These are phyloP conservation scores for Lophium mytilinum DNA, from an alignment of 495 filamentous ascomycete species.

Conservation along the genomic window DNA sequence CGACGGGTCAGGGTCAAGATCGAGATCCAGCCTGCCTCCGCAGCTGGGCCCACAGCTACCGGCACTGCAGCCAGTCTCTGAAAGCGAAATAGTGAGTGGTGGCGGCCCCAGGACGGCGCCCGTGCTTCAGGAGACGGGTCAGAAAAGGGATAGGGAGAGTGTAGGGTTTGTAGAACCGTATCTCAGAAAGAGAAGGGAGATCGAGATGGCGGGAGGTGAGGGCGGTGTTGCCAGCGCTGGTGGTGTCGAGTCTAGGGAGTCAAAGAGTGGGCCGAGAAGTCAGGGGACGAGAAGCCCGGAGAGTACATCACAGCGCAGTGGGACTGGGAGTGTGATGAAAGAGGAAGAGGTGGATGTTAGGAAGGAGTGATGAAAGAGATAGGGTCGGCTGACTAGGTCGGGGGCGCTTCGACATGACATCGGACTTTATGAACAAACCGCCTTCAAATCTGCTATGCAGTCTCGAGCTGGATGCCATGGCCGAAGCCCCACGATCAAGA, in stretches of 20 bases:
- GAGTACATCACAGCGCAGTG: constrained; percentile 17
- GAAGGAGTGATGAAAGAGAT: neutral
- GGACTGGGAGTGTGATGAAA: constrained; percentile 11
- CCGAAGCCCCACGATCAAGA: too few relatives aligned
- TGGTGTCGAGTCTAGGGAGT: neutral
- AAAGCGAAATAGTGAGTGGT: constrained; percentile 11
- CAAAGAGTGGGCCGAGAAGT: neutral
- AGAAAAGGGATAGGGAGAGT: constrained; percentile 19
- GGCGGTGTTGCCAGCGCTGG: neutral
- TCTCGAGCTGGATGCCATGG: too few relatives aligned
- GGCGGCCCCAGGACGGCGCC: constrained; percentile 2
- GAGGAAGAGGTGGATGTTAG: constrained; percentile 10
- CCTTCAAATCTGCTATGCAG: too few relatives aligned
- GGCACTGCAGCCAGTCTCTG: constrained; percentile 15
- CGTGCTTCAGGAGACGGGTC: constrained; percentile 2
- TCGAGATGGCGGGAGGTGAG: neutral
- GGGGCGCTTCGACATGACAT: neutral
- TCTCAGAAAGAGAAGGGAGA: constrained; percentile 16
- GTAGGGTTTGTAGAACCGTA: constrained; percentile 15
- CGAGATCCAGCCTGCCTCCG: constrained; percentile 22
- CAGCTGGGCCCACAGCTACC: constrained; percentile 16
- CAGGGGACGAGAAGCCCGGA: constrained; percentile 16
- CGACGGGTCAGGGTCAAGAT: constrained; percentile 6
- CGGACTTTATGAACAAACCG: neutral
- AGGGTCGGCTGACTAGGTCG: neutral